phyloP scores from a whole-genome alignment of 2,329 filamentous ascomycete genomes.

The Pseudogymnoascus sp. region DNA sequence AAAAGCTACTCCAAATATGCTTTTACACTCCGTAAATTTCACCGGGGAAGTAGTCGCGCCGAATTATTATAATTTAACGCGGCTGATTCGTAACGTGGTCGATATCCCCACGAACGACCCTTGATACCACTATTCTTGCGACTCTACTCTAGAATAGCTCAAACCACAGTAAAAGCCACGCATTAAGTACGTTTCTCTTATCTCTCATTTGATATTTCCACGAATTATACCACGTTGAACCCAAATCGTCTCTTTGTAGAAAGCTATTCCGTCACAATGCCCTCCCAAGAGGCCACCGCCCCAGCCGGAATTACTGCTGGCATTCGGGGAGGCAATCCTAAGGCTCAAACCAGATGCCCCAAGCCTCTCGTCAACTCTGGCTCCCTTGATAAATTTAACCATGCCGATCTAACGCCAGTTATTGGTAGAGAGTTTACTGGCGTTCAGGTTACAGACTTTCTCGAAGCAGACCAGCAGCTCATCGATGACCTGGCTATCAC shows the following conservation, averaged over 20 bases:
- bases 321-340: conserved; percentile 9
- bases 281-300: neutral
- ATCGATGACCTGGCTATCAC: conserved; percentile 49
- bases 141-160: neutral
- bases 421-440: conserved; percentile 48
- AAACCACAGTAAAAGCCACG: neutral
- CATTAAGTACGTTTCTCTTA: neutral
- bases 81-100: neutral
- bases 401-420: conserved; percentile 18
- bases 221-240: neutral
- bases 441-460: conserved; percentile 49
- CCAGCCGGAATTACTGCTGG: neutral
- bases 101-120: neutral
- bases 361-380: conserved; percentile 23
- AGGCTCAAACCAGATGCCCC: conserved; percentile 8
- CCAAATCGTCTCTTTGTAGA: neutral
- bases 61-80: neutral
- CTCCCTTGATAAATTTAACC: conserved; percentile 16
- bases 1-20: neutral
- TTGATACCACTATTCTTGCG: neutral
- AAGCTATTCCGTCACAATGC: neutral
- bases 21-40: neutral
- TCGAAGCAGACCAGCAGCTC: conserved; percentile 45
- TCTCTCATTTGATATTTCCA: neutral
- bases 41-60: neutral